Evolutionary conservation across 2,329 filamentous ascomycete species (phyloP).

Genomic region (Fusarium sp.): DNA sequence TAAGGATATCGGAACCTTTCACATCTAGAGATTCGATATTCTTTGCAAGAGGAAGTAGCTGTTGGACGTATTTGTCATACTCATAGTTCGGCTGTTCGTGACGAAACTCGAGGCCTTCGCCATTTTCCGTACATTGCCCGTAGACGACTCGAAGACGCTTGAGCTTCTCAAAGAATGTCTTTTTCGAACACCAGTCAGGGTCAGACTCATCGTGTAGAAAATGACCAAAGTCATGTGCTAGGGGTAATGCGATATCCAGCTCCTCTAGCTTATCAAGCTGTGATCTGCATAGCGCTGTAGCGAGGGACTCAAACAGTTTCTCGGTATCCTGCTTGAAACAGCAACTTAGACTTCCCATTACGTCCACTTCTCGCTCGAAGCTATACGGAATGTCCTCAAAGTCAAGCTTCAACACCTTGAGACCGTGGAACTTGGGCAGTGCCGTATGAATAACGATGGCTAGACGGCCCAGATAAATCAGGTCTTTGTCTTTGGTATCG

Average conservation of each 20-base stretch:
- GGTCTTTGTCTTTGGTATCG: neutral
- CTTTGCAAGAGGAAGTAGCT: neutral
- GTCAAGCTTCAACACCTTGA: neutral
- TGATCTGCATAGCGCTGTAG: neutral
- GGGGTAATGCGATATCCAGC: neutral
- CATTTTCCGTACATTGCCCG: neutral
- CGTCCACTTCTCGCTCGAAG: neutral
- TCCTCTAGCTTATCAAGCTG: neutral
- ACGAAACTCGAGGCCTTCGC: neutral
- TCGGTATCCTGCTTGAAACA: neutral
- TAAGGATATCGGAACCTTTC: neutral
- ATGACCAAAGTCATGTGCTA: conserved; percentile 1
- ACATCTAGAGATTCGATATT: neutral
- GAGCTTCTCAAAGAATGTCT: neutral
- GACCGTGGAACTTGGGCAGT: neutral
- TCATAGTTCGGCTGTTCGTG: neutral
- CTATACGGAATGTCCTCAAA: neutral
- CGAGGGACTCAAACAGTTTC: neutral
- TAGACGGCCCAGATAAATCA: neutral
- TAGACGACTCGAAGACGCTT: neutral
- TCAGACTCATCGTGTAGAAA: neutral
- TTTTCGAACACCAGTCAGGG: neutral
- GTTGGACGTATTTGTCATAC: neutral
- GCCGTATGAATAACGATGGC: neutral
- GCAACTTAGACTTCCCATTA: neutral